Conservation (phyloP, 345 rosid species). For the Arabidopsis thaliana region DNA sequence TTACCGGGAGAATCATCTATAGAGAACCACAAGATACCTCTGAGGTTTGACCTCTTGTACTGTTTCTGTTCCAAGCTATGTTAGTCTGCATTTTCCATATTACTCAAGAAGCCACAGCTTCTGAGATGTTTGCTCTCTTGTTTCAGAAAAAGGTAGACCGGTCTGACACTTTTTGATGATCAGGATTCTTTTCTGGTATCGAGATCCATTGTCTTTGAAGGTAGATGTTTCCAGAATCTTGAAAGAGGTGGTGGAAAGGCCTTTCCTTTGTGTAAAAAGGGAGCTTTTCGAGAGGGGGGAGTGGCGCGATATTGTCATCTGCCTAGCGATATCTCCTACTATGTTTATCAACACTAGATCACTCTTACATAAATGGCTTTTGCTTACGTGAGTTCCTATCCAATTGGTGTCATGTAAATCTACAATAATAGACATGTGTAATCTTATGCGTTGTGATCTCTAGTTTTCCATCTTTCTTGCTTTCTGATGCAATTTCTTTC, state of each 20-base stretch:
- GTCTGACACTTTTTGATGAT: slow-evolving; percentile 42
- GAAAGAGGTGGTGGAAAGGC: slow-evolving; percentile 59
- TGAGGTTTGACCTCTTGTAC: slow-evolving; percentile 54
- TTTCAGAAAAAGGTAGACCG: slow-evolving; percentile 41
- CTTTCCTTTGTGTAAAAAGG: slow-evolving; percentile 64
- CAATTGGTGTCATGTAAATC: not conserved
- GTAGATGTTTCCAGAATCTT: slow-evolving; percentile 64
- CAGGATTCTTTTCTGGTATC: slow-evolving; percentile 79
- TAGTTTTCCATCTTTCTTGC: slow-evolving; percentile 6
- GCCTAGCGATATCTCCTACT: slow-evolving; percentile 35
- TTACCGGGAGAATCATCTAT: slow-evolving; percentile 53
- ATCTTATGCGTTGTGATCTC: not conserved
- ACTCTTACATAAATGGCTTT: slow-evolving; percentile 73
- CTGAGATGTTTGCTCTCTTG: slow-evolving; percentile 33
- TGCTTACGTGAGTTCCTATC: slow-evolving; percentile 64
- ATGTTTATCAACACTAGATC: slow-evolving; percentile 49
- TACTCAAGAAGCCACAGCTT: slow-evolving; percentile 14
- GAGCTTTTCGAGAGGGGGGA: slow-evolving; percentile 64
- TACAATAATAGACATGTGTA: not conserved
- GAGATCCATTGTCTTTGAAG: slow-evolving; percentile 64
- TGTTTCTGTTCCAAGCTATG: slow-evolving; percentile 1
- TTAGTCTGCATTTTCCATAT: not conserved
- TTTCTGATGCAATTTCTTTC: slow-evolving; percentile 22
- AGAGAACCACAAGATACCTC: slow-evolving; percentile 51
- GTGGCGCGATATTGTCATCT: slow-evolving; percentile 49